A percentile compares a stretch with the other conserved stretches of the same genome.
phyloP scores from a whole-genome alignment of 2,329 filamentous ascomycete species.

The Delphinella strobiligena region DNA sequence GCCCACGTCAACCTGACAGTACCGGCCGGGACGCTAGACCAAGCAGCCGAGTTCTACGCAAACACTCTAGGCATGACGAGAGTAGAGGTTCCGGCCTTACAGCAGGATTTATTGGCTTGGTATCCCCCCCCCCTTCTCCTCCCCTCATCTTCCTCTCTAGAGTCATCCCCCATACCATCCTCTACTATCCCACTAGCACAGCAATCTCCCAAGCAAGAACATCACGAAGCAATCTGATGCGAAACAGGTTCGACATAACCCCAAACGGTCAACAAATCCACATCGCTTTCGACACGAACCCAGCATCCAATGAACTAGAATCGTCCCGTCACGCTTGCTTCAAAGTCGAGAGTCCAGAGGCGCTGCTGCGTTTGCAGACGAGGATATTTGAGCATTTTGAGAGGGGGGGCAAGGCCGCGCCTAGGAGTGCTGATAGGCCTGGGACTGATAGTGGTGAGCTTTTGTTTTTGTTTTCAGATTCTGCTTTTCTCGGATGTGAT shows the following conservation, averaged over 20 bases:
- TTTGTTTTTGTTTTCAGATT: not conserved
- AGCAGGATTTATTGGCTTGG: conserved; percentile 43
- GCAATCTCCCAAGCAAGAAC: not conserved
- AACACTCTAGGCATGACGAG: conserved; percentile 43
- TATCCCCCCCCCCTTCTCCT: conserved; percentile 16
- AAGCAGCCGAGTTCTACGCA: conserved; percentile 44
- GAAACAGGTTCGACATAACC: conserved; percentile 42
- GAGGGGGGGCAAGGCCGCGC: conserved; percentile 37
- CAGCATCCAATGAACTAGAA: conserved; percentile 8
- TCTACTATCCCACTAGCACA: not conserved
- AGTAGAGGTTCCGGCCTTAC: conserved; percentile 40
- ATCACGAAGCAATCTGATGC: not conserved
- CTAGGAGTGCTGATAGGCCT: conserved; percentile 43
- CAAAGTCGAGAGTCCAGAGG: conserved; percentile 34
- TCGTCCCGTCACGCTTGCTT: conserved; percentile 49
- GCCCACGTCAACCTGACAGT: conserved; percentile 50
- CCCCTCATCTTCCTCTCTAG: not conserved
- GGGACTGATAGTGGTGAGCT: conserved; percentile 33
- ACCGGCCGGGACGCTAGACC: conserved; percentile 38
- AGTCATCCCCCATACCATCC: not conserved
- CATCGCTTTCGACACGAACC: conserved; percentile 4
- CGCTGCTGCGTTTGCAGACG: conserved; percentile 35
- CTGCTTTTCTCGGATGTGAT: no score
- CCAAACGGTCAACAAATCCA: conserved; percentile 13
- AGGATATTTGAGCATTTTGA: conserved; percentile 41